These are phyloP conservation scores for Lithospermum erythrorhizon DNA, from an alignment of 257 asterid species.

Conservation along the genomic window DNA sequence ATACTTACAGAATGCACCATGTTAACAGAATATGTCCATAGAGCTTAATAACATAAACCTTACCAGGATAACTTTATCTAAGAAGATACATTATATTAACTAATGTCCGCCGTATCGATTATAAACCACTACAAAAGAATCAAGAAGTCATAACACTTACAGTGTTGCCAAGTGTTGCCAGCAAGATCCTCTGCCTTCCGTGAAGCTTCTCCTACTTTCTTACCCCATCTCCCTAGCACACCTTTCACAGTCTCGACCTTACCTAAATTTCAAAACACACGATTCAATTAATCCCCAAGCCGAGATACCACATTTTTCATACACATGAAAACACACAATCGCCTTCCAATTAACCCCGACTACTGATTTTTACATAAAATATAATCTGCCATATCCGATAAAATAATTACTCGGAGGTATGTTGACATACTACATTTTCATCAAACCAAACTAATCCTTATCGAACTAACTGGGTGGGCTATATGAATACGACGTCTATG, in stretches of 20 bases:
- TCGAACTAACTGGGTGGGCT: too few species aligned
- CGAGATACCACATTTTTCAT: not conserved
- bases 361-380: too few species aligned
- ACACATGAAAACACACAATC: not conserved
- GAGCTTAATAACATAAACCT: not conserved
- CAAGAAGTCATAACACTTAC: slow-evolving; percentile 26
- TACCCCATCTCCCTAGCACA: slow-evolving; percentile 67
- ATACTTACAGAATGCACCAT: not conserved
- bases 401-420: too few species aligned
- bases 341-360: too few species aligned
- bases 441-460: too few species aligned
- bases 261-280: not conserved
- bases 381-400: too few species aligned
- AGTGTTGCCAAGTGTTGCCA: slow-evolving; percentile 90
- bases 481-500: too few species aligned
- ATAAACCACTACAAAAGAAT: not conserved
- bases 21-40: not conserved
- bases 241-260: slow-evolving; percentile 53
- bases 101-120: too few species aligned
- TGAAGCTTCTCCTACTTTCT: slow-evolving; percentile 78
- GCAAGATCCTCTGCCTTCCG: slow-evolving; percentile 77
- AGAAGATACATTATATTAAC: not conserved
- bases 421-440: too few species aligned
- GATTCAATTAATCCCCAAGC: slow-evolving; percentile 15
- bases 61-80: not conserved